Base-by-base conservation (phyloP, 208 protist genomes). In the Trypanosoma rangeli region DNA sequence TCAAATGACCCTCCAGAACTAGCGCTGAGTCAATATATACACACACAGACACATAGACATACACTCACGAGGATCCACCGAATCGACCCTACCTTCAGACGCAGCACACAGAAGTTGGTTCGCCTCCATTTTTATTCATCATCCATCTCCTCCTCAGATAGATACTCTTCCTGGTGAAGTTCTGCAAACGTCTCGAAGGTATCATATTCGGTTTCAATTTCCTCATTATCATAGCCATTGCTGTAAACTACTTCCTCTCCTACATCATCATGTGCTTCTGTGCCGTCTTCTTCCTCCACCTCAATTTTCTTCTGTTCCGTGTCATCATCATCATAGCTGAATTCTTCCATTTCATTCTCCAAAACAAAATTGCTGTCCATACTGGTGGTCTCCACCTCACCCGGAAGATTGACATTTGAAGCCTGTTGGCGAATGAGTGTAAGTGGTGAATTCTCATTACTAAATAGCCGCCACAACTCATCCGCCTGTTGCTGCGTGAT, bases 391-490 rank as follows among this genome's bases (percentile, higher is more conserved):
- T 22, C 26, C 15, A 10, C 5, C 15, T 53, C 52, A 15, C 20
- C 59, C 49, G 16, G n/a, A 15, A 50, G 13, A 20, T 48, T 15
- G 12, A 42, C 16, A 54, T 3, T 39, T 28, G n/a, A 24, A 15
- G 73, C 63, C 16, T 66, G 58, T 18, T 65, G 53, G 49, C 49
- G 61, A 18, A 76, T 29, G 4, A 76, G 57, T 5, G 63, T 48
- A 28, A 76, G 64, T 55, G 71, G 71, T 10, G 71, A 66, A 13
- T 57, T 58, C 16, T 50, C 73, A 44, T 73, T 73, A 55, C 61
- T 63, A 76, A 93, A 92, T 33, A 95, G 89, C 44, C 80, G 44
- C 88, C 90, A 95, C 52, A 95, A 70, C 18, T 58, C 70, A 74
- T 91, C 79, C 20, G 90, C 85, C 65, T 95, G 87, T 28, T 53